phyloP scores from a whole-genome alignment of 768 basidiomycete genomes.

The Strobilomyces echinocephalus region DNA sequence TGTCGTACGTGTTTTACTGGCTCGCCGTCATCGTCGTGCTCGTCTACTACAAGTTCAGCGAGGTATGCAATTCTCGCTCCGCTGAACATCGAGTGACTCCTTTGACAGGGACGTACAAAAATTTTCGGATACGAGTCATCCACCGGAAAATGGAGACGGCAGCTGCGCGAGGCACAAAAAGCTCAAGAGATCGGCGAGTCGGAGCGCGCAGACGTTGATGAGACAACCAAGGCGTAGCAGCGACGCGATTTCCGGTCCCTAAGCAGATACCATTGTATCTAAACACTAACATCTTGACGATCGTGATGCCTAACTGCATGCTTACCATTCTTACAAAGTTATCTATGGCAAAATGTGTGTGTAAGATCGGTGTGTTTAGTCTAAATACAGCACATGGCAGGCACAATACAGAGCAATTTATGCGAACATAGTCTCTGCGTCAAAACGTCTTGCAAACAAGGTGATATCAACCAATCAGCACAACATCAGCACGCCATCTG shows the following conservation, averaged over 20 bases:
- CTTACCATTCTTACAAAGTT: neutral
- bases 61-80: slow-evolving; percentile 31
- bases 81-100: neutral
- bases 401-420: neutral
- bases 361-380: neutral
- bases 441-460: neutral
- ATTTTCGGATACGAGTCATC: slow-evolving; percentile 55
- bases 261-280: no score
- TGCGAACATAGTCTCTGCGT: neutral
- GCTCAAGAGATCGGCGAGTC: neutral
- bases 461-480: neutral
- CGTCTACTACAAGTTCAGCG: slow-evolving; percentile 59
- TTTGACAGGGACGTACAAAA: slow-evolving; percentile 58
- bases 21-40: slow-evolving; percentile 68
- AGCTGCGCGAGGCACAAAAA: slow-evolving; percentile 20
- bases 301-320: neutral
- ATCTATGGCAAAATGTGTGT: neutral
- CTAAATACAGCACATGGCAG: neutral
- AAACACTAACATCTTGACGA: neutral
- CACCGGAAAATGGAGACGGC: slow-evolving; percentile 35
- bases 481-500: neutral
- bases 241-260: neutral
- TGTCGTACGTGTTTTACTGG: slow-evolving; percentile 95
- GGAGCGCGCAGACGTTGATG: neutral
- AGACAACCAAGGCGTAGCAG: no score